Evolutionary conservation across 2,329 filamentous ascomycete species (phyloP), one percentile per base, ranked within the genome.

Genomic region (Trichoderma hamatum): DNA sequence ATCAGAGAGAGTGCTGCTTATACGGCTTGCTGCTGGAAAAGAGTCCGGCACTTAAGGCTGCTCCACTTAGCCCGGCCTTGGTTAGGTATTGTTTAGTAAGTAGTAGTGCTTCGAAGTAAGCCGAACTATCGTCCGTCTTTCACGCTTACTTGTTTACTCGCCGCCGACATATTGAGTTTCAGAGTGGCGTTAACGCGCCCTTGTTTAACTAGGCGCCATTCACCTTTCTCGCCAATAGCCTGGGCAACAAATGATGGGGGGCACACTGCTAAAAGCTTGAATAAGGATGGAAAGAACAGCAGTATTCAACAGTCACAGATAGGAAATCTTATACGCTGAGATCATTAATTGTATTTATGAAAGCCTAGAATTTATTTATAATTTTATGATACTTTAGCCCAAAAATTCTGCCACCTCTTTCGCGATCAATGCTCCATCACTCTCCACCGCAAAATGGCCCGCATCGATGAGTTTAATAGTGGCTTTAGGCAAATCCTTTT

Each of bases 361-460:
- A 5, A 11, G 46, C 5, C n/a, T 49, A 13, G 3, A 5, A 13
- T 24, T 21, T 4, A 0, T 49, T 13, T 13, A 21, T 14, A 49
- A 28, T 10, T 30, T 28, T 28, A 4, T 7, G 0, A 5, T 49
- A 39, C 16, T 3, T 49, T 58, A 66, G 5, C 36, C 36, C 6
- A 66, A 14, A 14, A 66, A 66, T 16, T 58, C 13, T 26, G 36
- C 52, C 9, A 66, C 52, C 52, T 66, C 63, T 1, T 49, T 34
- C 9, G 63, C 63, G 30, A 66, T 66, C 13, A 32, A 6, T 19
- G n/a, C 21, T 11, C 52, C 63, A n/a, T 66, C 36, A 4, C 63
- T 66, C 52, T 66, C 63, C 3, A 49, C 52, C 21, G 63, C 63
- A 49, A 66, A 66, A 30, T 66, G 63, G 13, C 63, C 63, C 5